Percentiles rank a stretch among this genome's conserved stretches.
Conservation (phyloP, 768 basidiomycete genomes). For the Tulasnella sp. region DNA sequence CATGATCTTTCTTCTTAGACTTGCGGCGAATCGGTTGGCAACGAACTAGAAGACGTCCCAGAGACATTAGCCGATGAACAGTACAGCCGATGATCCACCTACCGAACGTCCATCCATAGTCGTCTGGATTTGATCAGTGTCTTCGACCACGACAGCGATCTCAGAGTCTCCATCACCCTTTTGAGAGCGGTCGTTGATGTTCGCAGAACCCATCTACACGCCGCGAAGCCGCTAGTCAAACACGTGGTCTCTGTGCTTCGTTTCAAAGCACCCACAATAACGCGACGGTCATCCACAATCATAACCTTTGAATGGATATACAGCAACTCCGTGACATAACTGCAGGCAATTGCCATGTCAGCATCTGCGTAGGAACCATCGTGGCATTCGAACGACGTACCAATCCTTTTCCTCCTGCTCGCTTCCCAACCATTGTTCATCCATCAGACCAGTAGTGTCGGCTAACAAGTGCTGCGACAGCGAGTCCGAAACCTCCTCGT, state of each 20-base stretch:
- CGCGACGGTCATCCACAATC: slow-evolving; percentile 90
- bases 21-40: slow-evolving; percentile 80
- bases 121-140: slow-evolving; percentile 72
- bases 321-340: slow-evolving; percentile 77
- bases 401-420: slow-evolving; percentile 81
- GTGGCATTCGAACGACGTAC: slow-evolving; percentile 51
- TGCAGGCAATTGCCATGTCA: slow-evolving; percentile 39
- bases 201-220: slow-evolving; percentile 86
- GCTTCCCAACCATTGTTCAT: slow-evolving; percentile 84
- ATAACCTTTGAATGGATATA: slow-evolving; percentile 86
- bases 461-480: slow-evolving; percentile 80
- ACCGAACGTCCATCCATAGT: slow-evolving; percentile 73
- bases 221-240: neutral
- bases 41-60: slow-evolving; percentile 48
- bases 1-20: slow-evolving; percentile 81
- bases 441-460: slow-evolving; percentile 61
- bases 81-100: slow-evolving; percentile 20
- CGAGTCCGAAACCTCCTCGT: slow-evolving; percentile 69
- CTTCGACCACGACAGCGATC: slow-evolving; percentile 91
- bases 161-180: slow-evolving; percentile 95
- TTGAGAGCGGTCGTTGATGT: slow-evolving; percentile 86
- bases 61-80: neutral
- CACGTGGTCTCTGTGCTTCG: neutral
- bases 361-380: slow-evolving; percentile 36
- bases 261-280: slow-evolving; percentile 65